Evolutionary conservation across 2,329 filamentous ascomycete genomes (phyloP).

Genomic region (Diplodia seriata): DNA sequence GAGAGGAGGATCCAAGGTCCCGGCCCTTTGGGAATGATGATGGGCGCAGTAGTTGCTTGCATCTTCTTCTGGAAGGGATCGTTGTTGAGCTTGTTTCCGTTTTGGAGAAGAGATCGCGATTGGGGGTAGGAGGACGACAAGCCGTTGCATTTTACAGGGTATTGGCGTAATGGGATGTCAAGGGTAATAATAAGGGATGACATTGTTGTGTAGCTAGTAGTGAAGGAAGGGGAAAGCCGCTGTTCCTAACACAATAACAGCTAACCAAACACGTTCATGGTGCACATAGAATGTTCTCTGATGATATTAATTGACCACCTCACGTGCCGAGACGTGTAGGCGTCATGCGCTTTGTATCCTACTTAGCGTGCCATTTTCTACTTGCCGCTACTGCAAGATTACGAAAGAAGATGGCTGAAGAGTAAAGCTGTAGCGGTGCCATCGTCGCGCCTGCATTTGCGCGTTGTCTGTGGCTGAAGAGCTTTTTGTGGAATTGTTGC

Average conservation of each 20-base stretch:
- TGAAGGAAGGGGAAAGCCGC: neutral
- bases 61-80: too few species aligned
- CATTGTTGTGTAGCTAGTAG: neutral
- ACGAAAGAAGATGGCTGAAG: neutral
- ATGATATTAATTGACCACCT: constrained; percentile 9
- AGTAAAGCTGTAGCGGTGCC: constrained; percentile 4
- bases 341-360: neutral
- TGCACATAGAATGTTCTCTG: neutral
- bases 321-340: neutral
- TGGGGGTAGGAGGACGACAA: too few species aligned
- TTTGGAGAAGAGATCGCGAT: too few species aligned
- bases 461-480: constrained; percentile 18
- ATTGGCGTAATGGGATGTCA: too few species aligned
- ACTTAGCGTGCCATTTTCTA: constrained; percentile 13
- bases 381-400: constrained; percentile 11
- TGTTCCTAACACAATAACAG: neutral
- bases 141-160: too few species aligned
- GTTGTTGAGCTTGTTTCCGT: too few species aligned
- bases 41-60: too few species aligned
- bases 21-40: too few species aligned
- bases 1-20: too few species aligned
- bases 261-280: neutral
- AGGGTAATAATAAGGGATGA: too few species aligned
- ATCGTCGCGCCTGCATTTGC: constrained; percentile 4
- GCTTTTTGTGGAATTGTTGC: constrained; percentile 8